These are phyloP conservation scores for Talaromyces trachyspermus DNA, from an alignment of 495 filamentous ascomycete species.

Conservation along the genomic window DNA sequence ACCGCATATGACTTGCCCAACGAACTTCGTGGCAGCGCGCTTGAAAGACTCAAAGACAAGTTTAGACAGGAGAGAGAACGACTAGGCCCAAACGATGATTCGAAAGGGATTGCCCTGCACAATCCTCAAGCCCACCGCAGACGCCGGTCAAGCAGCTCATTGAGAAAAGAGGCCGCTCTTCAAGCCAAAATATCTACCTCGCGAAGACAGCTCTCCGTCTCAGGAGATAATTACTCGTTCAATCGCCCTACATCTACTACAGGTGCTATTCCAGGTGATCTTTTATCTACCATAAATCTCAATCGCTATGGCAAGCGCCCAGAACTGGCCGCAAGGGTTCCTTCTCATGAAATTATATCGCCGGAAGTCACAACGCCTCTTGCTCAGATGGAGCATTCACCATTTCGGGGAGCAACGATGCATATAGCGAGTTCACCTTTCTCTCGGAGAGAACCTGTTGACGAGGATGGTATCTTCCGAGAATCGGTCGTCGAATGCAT, in stretches of 20 bases:
- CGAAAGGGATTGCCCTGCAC: constrained; percentile 92
- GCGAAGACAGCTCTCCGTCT: constrained; percentile 16
- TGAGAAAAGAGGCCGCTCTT: constrained; percentile 76
- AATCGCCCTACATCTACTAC: constrained; percentile 18
- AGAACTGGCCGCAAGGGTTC: background rate
- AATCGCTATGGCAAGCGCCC: constrained; percentile 46
- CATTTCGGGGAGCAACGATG: constrained; percentile 42
- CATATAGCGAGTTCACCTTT: constrained; percentile 35
- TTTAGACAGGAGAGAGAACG: constrained; percentile 82
- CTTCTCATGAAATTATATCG: constrained; percentile 5
- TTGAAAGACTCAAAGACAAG: constrained; percentile 87
- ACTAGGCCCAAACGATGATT: constrained; percentile 71
- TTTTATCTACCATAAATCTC: constrained; percentile 72
- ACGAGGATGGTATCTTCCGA: constrained; percentile 82
- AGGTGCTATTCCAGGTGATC: constrained; percentile 64
- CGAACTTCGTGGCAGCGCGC: constrained; percentile 73
- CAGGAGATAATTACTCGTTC: constrained; percentile 1
- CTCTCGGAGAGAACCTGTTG: constrained; percentile 64
- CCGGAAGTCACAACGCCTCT: constrained; percentile 43
- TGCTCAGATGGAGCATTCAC: constrained; percentile 47
- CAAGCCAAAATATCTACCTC: constrained; percentile 48
- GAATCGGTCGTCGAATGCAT: constrained; percentile 91
- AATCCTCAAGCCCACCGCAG: constrained; percentile 64
- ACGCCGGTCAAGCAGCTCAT: constrained; percentile 61
- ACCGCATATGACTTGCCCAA: constrained; percentile 89